Conservation (phyloP, 305 asterid genomes). For the Fraxinus paxiana region DNA sequence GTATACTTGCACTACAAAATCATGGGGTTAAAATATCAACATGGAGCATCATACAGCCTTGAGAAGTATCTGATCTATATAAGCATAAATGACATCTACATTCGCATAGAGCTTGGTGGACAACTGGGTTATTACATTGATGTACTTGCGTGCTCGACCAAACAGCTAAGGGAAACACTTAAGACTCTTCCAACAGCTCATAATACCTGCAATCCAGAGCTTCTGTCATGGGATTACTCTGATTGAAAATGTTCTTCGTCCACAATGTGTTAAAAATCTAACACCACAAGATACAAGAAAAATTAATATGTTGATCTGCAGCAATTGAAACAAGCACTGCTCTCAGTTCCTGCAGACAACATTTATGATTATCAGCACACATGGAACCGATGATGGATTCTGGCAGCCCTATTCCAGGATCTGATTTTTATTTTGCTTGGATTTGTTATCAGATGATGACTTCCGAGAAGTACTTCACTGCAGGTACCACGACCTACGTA, state of each 20-base stretch:
- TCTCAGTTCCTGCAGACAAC: constrained; percentile 69
- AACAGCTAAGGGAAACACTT: constrained; percentile 67
- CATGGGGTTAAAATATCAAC: constrained; percentile 53
- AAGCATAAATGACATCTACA: constrained; percentile 60
- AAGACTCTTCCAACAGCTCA: constrained; percentile 62
- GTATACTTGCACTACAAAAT: constrained; percentile 73
- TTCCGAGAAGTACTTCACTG: constrained; percentile 77
- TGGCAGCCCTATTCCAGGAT: constrained; percentile 46
- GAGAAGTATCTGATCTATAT: constrained; percentile 65
- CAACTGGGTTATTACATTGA: constrained; percentile 59
- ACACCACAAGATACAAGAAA: constrained; percentile 58
- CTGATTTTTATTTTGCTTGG: constrained; percentile 69
- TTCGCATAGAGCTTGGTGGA: constrained; percentile 76
- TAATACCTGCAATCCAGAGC: constrained; percentile 61
- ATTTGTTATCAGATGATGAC: constrained; percentile 77
- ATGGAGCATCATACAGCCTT: constrained; percentile 70
- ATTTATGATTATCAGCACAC: constrained; percentile 91
- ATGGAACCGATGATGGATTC: constrained; percentile 53
- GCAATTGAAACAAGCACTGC: constrained; percentile 58
- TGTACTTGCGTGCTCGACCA: constrained; percentile 68
- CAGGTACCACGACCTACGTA: constrained; percentile 69
- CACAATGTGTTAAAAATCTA: constrained; percentile 63
- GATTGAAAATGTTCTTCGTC: constrained; percentile 59
- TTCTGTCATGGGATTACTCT: constrained; percentile 55
- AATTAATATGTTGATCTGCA: constrained; percentile 50